A percentile compares a stretch with the other conserved stretches of the same genome.
phyloP scores from a whole-genome alignment of 768 basidiomycete species.

The Strobilomyces dryophilus region DNA sequence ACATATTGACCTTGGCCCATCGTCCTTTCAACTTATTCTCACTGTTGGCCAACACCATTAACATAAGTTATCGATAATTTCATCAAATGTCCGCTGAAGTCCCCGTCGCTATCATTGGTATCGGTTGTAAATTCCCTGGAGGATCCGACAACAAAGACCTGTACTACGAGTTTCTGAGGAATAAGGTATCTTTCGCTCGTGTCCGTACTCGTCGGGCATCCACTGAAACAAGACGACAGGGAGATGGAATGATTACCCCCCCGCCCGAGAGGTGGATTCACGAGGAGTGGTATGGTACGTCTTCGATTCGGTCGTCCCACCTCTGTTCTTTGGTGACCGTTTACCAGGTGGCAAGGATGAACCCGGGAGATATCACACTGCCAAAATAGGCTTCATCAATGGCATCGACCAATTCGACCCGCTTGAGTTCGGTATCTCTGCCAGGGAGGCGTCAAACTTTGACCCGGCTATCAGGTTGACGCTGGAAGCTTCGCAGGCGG shows the following conservation, averaged over 20 bases:
- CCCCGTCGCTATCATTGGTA: conserved; percentile 29
- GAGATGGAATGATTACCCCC: conserved; percentile 29
- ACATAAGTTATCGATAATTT: conserved; percentile 1
- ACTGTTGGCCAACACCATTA: not conserved
- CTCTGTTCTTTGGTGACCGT: not conserved
- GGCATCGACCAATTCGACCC: conserved; percentile 32
- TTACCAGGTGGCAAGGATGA: conserved; percentile 27
- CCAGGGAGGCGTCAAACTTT: conserved; percentile 28
- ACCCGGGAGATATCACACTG: conserved; percentile 28
- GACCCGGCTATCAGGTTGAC: conserved; percentile 31
- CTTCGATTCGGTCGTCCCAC: not conserved
- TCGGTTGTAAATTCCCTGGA: conserved; percentile 32
- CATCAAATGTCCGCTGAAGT: conserved; percentile 28
- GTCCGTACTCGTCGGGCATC: not conserved
- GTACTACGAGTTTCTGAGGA: conserved; percentile 29
- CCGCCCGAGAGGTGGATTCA: conserved; percentile 29
- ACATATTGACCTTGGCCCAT: not conserved
- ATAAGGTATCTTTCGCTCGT: conserved; percentile 15
- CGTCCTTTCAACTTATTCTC: not conserved
- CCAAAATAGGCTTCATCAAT: conserved; percentile 29
- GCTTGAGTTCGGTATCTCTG: conserved; percentile 32
- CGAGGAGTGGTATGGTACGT: conserved; percentile 30
- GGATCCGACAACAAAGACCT: conserved; percentile 29
- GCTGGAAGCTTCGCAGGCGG: conserved; percentile 30
- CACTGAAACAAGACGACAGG: conserved; percentile 9